A percentile compares a stretch with the other conserved stretches of the same genome.
Conservation (phyloP, 345 rosid species). For the Eucalyptus melliodora region DNA sequence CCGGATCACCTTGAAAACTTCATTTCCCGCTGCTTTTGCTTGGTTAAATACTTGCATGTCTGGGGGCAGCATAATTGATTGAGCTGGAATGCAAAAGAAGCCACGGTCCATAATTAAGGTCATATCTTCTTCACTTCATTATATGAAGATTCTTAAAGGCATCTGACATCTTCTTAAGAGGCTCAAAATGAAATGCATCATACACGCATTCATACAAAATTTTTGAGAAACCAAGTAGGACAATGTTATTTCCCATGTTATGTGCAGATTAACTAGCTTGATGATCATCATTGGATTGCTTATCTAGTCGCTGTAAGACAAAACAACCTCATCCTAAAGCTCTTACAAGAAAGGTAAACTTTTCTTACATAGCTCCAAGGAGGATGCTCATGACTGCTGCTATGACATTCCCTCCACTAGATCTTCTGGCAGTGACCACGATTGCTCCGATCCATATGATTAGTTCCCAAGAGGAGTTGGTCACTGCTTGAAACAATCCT, state of each 20-base stretch:
- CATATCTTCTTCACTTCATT: background rate
- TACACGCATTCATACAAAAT: background rate
- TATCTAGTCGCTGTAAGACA: background rate
- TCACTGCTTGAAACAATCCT: no score
- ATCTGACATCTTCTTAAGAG: background rate
- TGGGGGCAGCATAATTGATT: slow-evolving; percentile 51
- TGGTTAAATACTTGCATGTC: slow-evolving; percentile 56
- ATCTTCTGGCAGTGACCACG: background rate
- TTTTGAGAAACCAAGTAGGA: background rate
- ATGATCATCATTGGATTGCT: background rate
- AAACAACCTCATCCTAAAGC: background rate
- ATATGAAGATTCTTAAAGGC: background rate
- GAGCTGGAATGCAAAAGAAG: slow-evolving; percentile 17
- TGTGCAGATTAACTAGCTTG: background rate
- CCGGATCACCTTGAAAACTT: slow-evolving; percentile 33
- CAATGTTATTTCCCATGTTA: background rate
- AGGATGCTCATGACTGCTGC: no score
- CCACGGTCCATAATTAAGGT: background rate
- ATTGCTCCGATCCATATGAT: slow-evolving; percentile 4
- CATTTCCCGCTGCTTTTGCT: slow-evolving; percentile 48
- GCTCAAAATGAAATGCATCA: background rate
- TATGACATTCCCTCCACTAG: no score
- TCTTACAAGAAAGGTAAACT: background rate
- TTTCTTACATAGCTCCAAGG: no score
- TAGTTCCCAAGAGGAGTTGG: background rate